These are phyloP conservation scores for Zasmidium angulare DNA, from an alignment of 2,329 filamentous ascomycete species.

Conservation along the genomic window DNA sequence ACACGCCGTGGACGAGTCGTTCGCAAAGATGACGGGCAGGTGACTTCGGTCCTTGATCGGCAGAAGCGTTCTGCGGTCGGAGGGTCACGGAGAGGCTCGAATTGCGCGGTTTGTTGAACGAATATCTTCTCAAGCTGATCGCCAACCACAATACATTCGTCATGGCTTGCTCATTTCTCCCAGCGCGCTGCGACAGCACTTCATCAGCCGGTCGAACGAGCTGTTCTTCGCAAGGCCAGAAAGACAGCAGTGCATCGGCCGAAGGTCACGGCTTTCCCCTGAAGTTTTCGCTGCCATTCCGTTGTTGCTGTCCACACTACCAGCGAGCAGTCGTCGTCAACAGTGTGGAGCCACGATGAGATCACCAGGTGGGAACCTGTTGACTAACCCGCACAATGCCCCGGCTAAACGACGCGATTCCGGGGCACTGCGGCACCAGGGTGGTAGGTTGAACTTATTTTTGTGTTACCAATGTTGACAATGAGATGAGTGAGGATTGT, in stretches of 20 bases:
- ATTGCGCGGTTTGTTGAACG: neutral
- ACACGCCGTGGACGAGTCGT: neutral
- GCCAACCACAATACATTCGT: neutral
- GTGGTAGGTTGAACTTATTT: too few species aligned
- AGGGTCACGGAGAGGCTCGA: neutral
- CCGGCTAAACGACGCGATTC: neutral
- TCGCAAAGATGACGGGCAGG: neutral
- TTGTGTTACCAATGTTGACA: too few species aligned
- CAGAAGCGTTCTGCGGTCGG: neutral
- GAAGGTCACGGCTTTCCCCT: neutral
- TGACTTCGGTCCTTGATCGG: slow-evolving; percentile 9
- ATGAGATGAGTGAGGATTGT: neutral
- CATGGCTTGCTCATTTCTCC: neutral
- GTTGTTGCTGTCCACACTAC: neutral
- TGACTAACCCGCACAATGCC: slow-evolving; percentile 2
- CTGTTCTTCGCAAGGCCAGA: neutral
- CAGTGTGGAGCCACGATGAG: slow-evolving; percentile 7
- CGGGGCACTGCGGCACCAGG: neutral
- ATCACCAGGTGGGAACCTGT: slow-evolving; percentile 4
- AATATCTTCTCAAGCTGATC: neutral
- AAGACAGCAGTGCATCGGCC: neutral
- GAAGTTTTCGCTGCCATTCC: neutral
- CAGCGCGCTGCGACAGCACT: neutral
- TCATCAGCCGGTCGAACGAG: neutral
- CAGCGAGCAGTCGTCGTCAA: slow-evolving; percentile 8